These are phyloP conservation scores for Thinopyrum elongatum DNA, from an alignment of 176 grass and related monocot species.

Conservation along the genomic window DNA sequence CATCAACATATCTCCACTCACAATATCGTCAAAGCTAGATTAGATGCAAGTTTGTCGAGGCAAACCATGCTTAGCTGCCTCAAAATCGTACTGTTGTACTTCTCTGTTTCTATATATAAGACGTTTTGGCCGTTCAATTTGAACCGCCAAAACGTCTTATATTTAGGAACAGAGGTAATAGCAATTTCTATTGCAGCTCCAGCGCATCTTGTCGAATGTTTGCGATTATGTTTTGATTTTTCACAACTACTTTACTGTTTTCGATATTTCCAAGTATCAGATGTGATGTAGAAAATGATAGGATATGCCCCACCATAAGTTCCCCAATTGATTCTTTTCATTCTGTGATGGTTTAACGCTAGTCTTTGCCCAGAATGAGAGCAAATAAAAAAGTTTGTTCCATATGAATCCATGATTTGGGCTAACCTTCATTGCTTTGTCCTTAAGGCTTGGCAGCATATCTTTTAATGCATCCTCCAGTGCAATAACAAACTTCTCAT, in stretches of 20 bases:
- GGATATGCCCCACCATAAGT: background rate
- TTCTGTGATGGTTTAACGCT: background rate
- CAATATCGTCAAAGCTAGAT: background rate
- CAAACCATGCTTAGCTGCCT: conserved; percentile 13
- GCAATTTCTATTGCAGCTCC: background rate
- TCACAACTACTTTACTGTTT: background rate
- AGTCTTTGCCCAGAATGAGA: background rate
- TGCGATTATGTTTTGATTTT: background rate
- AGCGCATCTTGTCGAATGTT: background rate
- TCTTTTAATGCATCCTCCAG: conserved; percentile 93
- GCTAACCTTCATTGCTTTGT: conserved; percentile 96
- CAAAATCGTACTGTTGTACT: background rate
- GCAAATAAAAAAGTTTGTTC: background rate
- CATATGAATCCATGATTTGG: conserved; percentile 27
- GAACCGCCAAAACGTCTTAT: too few species aligned
- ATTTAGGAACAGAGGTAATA: too few species aligned
- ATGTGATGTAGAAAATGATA: background rate
- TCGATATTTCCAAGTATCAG: conserved; percentile 18
- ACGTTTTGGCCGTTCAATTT: too few species aligned
- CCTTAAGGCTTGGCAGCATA: conserved; percentile 92
- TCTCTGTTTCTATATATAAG: too few species aligned
- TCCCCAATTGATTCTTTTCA: background rate
- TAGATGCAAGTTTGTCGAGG: background rate
- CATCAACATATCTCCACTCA: background rate
- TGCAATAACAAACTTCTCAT: conserved; percentile 90